Evolutionary conservation across 192 early-diverging fungal species (phyloP).

Genomic region (Coemansia sp.): DNA sequence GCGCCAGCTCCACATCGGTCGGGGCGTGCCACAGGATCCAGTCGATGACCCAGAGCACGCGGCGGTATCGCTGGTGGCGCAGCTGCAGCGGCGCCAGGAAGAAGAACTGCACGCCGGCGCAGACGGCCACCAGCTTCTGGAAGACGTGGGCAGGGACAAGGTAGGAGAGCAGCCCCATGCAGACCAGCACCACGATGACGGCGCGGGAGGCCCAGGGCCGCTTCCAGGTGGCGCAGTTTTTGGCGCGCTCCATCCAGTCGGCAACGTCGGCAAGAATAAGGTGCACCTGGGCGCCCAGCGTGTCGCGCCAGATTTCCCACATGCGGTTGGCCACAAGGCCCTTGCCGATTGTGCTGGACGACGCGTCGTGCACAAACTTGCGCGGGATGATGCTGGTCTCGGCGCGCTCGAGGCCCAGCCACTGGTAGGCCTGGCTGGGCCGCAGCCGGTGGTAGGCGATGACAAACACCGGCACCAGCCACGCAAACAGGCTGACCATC

Average conservation of each 20-base stretch:
- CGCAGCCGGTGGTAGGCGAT: conserved; percentile 51
- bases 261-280: conserved; percentile 47
- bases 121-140: conserved; percentile 39
- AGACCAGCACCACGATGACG: conserved; percentile 25
- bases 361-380: conserved; percentile 46
- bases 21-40: conserved; percentile 52
- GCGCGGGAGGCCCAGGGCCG: conserved; percentile 53
- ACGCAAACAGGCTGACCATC: conserved; percentile 37
- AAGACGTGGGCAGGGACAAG: conserved; percentile 34
- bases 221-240: conserved; percentile 54
- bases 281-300: conserved; percentile 48
- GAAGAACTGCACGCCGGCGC: conserved; percentile 52
- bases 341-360: conserved; percentile 48
- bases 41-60: conserved; percentile 49
- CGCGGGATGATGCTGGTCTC: conserved; percentile 53
- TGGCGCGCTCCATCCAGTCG: conserved; percentile 55
- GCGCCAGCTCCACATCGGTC: conserved; percentile 47
- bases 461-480: conserved; percentile 49
- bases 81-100: conserved; percentile 51
- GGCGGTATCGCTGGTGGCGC: conserved; percentile 48
- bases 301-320: conserved; percentile 55
- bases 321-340: conserved; percentile 43
- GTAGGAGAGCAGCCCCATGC: conserved; percentile 31
- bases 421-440: conserved; percentile 49
- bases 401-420: conserved; percentile 51